phyloP scores from a whole-genome alignment of 441 rosid species.

The Rhodomyrtus psidioides region DNA sequence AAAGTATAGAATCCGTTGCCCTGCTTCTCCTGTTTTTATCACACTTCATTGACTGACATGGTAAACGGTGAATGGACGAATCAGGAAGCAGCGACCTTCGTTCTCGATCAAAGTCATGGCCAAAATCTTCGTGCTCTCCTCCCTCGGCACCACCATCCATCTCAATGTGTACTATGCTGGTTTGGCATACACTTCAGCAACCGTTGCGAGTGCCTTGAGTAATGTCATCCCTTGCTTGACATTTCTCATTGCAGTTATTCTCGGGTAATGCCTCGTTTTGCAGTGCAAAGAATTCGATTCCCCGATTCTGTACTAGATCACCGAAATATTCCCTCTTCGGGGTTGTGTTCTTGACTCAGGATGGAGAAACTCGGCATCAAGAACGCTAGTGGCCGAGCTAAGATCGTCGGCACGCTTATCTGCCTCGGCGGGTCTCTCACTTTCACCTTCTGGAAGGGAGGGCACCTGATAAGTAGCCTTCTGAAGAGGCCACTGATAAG shows the following conservation, averaged over 20 bases:
- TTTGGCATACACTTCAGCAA: slow-evolving; percentile 26
- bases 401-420: slow-evolving; percentile 22
- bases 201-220: slow-evolving; percentile 37
- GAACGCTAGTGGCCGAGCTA: slow-evolving; percentile 23
- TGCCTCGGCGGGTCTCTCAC: slow-evolving; percentile 31
- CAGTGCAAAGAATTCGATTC: background rate
- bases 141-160: slow-evolving; percentile 31
- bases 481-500: slow-evolving; percentile 23
- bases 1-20: slow-evolving; percentile 8
- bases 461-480: slow-evolving; percentile 16
- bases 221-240: slow-evolving; percentile 34
- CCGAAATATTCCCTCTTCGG: background rate
- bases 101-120: slow-evolving; percentile 12
- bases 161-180: slow-evolving; percentile 31
- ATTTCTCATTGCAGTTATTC: slow-evolving; percentile 27
- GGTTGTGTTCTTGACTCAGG: slow-evolving; percentile 4
- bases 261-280: slow-evolving; percentile 16
- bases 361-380: slow-evolving; percentile 33
- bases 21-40: background rate
- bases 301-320: background rate
- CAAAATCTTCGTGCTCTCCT: slow-evolving; percentile 31
- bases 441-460: slow-evolving; percentile 45
- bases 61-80: background rate
- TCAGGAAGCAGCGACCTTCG: slow-evolving; percentile 27
- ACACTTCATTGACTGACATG: background rate